Base-by-base conservation (phyloP, 805 yeast genomes). In the Phaffomyces opuntiae region DNA sequence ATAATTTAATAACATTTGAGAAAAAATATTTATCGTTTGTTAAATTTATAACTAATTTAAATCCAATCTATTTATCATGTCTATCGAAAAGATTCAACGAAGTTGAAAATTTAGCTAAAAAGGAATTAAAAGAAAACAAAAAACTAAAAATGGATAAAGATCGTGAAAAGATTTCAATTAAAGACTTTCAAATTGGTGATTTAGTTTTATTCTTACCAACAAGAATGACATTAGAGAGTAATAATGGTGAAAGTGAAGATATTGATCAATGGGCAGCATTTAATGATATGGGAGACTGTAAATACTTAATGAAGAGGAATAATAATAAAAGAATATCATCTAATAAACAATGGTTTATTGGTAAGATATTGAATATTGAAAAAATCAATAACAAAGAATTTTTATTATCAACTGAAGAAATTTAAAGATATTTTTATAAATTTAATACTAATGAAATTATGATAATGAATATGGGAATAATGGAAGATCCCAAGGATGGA, bases 91-190 rank as follows among this genome's bases (percentile, higher is more conserved):
- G 99, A 48, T 90, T 93, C 56, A 78, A 76, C 45, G 98, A 91
- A 58, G 95, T 91, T 42, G 98, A 93, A 61, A 78, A 83, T 7
- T 72, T 90, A 54, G 98, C 98, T 2, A 81, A 93, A 56, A 85
- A 80, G 57, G 72, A 87, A 49, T 87, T 90, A 47, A 83, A 82
- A 57, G 95, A 87, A 53, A 81, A 77, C 53, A 76, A 74, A 49
- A 57, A 62, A 44, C 69, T 75, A 45, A 70, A 73, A 29, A 27
- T 4, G 2, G 73, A 69, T 39, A 53, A 53, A 16, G 83, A 77
- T 50, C 65, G 67, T 39, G 66, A 73, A 40, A 83, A 81, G 57
- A 74, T 91, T 5, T 72, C 93, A 0, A 72, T 89, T 52, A 74
- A 73, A 48, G 71, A 78, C 52, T 91, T 91, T 64, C 75, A 75